A percentile compares a stretch with the other conserved stretches of the same genome.
phyloP scores from a whole-genome alignment of 2,329 filamentous ascomycete species.

The Alternaria alternata region DNA sequence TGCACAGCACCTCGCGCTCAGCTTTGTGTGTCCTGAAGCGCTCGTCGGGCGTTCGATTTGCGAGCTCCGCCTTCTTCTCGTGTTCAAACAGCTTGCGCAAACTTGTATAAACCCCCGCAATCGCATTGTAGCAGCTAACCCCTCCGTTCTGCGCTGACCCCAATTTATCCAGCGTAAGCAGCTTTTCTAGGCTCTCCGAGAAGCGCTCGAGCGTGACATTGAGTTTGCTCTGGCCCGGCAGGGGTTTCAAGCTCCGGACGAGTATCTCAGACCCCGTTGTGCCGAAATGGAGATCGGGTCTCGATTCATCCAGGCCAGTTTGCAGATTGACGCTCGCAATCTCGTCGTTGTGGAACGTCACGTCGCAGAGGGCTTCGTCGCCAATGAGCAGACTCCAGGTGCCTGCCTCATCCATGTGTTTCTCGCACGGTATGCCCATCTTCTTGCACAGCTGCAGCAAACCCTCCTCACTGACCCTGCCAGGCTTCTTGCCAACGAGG shows the following conservation, averaged over 20 bases:
- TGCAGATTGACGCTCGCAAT: constrained; percentile 68
- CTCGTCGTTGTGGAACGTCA: constrained; percentile 41
- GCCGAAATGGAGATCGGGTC: constrained; percentile 59
- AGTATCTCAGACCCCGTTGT: constrained; percentile 70
- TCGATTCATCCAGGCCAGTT: constrained; percentile 67
- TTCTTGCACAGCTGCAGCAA: constrained; percentile 74
- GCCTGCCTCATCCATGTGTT: constrained; percentile 36
- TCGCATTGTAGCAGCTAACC: constrained; percentile 79
- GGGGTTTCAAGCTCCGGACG: constrained; percentile 68
- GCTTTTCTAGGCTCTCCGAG: constrained; percentile 72
- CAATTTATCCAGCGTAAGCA: constrained; percentile 75
- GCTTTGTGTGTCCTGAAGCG: constrained; percentile 57
- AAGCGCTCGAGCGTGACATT: constrained; percentile 77
- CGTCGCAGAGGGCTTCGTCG: constrained; percentile 44
- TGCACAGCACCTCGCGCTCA: constrained; percentile 70
- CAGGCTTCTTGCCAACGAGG: constrained; percentile 72
- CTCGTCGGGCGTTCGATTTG: constrained; percentile 46
- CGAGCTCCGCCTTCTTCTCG: constrained; percentile 63
- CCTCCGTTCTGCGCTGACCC: constrained; percentile 66
- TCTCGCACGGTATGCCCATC: constrained; percentile 65
- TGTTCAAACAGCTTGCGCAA: constrained; percentile 74
- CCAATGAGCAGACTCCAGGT: constrained; percentile 47
- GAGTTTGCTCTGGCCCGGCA: constrained; percentile 67
- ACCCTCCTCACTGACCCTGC: constrained; percentile 76
- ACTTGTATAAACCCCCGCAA: constrained; percentile 76